Percentiles rank a stretch among this genome's conserved stretches.
Evolutionary conservation across 768 basidiomycete species (phyloP).

Genomic region (Rhodosporidiobolus sp.): DNA sequence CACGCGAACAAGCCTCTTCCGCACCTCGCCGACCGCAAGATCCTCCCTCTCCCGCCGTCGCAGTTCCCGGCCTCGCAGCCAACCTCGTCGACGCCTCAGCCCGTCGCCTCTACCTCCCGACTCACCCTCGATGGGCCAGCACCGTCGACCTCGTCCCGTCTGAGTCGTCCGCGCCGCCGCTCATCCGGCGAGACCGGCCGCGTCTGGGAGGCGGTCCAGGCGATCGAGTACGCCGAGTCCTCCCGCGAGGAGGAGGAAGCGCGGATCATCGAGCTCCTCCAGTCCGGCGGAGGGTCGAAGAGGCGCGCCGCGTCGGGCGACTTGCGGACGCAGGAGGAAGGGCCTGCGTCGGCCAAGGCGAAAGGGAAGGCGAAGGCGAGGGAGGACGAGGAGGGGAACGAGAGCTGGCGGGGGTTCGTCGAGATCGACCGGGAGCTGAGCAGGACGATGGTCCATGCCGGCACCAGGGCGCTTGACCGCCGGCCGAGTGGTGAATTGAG

Average conservation of each 20-base stretch:
- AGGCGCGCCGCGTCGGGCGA: slow-evolving; percentile 17
- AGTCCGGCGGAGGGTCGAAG: slow-evolving; percentile 10
- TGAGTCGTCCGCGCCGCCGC: background rate
- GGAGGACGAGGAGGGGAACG: background rate
- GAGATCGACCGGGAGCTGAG: slow-evolving; percentile 12
- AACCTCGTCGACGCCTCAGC: background rate
- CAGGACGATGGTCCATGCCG: background rate
- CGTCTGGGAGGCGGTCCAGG: slow-evolving; percentile 22
- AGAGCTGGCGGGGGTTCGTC: background rate
- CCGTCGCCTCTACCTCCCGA: background rate
- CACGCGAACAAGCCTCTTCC: slow-evolving; percentile 9
- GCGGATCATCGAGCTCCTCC: slow-evolving; percentile 28
- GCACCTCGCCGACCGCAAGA: slow-evolving; percentile 17
- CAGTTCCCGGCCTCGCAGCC: background rate
- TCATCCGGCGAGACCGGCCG: slow-evolving; percentile 3
- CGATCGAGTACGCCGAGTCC: slow-evolving; percentile 34
- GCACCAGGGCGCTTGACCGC: slow-evolving; percentile 24
- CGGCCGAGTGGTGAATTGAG: slow-evolving; percentile 13
- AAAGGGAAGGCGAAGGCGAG: slow-evolving; percentile 4
- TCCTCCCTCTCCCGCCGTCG: slow-evolving; percentile 24
- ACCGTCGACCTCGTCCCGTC: too few relatives aligned
- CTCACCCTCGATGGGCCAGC: too few relatives aligned
- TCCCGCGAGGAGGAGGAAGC: slow-evolving; percentile 37
- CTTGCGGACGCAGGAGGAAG: slow-evolving; percentile 7
- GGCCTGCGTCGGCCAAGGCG: background rate